phyloP scores from a whole-genome alignment of 148 eudicot genomes.

The Amaranthus cruentus region DNA sequence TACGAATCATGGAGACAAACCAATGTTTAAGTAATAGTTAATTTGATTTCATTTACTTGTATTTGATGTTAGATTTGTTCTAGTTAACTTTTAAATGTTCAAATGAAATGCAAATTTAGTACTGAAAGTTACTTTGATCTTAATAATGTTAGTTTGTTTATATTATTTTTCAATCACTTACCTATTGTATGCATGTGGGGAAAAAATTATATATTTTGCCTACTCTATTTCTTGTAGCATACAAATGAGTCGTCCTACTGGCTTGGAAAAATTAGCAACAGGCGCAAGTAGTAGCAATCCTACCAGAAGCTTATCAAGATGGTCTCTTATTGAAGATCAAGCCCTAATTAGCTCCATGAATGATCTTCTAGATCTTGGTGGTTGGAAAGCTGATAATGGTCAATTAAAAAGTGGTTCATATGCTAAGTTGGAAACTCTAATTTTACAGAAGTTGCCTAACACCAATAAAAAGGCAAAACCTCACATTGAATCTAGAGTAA shows the following conservation, averaged over 20 bases:
- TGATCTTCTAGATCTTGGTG: background rate
- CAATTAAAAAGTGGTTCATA: background rate
- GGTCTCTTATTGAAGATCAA: background rate
- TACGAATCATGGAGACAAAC: constrained; percentile 5
- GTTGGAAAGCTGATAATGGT: background rate
- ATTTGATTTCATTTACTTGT: too few relatives aligned
- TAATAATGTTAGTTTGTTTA: too few relatives aligned
- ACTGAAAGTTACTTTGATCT: too few relatives aligned
- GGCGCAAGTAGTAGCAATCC: background rate
- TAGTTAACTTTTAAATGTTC: too few relatives aligned
- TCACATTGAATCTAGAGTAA: background rate
- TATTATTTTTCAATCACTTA: background rate
- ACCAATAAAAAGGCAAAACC: background rate
- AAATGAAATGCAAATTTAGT: too few relatives aligned
- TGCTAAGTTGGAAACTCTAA: background rate
- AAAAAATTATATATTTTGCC: background rate
- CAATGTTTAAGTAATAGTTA: background rate
- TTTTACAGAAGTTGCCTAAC: background rate
- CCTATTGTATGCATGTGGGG: background rate
- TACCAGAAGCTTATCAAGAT: background rate
- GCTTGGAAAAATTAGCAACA: background rate
- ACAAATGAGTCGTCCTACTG: background rate
- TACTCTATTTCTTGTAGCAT: background rate
- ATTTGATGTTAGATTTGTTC: too few relatives aligned
- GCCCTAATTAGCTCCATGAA: background rate